Conservation (phyloP, 2,329 filamentous ascomycete genomes). For the Nemania sp. region DNA sequence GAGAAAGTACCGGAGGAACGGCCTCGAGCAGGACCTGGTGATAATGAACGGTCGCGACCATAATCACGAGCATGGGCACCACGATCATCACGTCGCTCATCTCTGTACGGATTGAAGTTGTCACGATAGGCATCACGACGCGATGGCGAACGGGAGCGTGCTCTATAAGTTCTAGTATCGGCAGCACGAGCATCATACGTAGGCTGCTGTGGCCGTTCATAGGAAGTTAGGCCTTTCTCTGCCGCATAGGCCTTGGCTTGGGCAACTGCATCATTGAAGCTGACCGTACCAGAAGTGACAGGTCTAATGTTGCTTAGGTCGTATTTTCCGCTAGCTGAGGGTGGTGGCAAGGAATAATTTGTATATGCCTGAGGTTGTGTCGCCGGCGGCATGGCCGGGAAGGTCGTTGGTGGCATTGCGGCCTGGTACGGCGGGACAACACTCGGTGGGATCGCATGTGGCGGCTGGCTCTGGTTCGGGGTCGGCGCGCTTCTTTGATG, state of each 20-base stretch:
- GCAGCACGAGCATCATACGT: slow-evolving; percentile 49
- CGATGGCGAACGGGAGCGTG: slow-evolving; percentile 73
- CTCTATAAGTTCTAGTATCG: slow-evolving; percentile 61
- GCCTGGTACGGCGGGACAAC: slow-evolving; percentile 39
- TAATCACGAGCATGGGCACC: slow-evolving; percentile 58
- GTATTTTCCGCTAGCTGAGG: slow-evolving; percentile 73
- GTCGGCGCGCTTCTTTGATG: slow-evolving; percentile 49
- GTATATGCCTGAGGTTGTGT: slow-evolving; percentile 44
- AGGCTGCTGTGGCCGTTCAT: slow-evolving; percentile 57
- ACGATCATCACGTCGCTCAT: slow-evolving; percentile 76
- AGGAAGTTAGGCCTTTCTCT: slow-evolving; percentile 71
- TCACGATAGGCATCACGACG: slow-evolving; percentile 73
- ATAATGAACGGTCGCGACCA: slow-evolving; percentile 74
- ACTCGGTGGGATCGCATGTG: slow-evolving; percentile 41
- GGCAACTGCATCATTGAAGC: slow-evolving; percentile 80
- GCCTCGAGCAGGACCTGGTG: slow-evolving; percentile 59
- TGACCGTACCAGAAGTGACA: slow-evolving; percentile 78
- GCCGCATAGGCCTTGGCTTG: slow-evolving; percentile 82
- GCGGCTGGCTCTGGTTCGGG: slow-evolving; percentile 47
- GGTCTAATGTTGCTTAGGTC: slow-evolving; percentile 82
- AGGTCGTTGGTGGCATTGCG: slow-evolving; percentile 45
- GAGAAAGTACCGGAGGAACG: slow-evolving; percentile 59
- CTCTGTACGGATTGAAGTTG: slow-evolving; percentile 80
- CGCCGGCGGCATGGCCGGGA: slow-evolving; percentile 46
- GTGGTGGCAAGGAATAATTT: slow-evolving; percentile 62